Conservation (phyloP, 2,329 filamentous ascomycete species). For the Aspergillus viridinutans region DNA sequence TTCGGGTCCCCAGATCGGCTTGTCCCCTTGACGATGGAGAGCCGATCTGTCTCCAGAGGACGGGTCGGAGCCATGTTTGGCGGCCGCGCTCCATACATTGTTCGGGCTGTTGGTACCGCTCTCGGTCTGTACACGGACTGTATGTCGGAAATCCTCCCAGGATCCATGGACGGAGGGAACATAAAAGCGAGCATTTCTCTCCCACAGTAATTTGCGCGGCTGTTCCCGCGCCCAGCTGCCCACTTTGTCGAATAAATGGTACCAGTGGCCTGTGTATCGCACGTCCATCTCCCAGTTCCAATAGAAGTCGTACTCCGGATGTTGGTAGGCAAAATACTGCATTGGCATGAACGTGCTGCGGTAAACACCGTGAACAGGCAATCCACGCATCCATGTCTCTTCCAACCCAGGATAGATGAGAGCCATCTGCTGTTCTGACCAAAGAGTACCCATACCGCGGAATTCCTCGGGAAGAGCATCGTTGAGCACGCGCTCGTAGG, state of each 20-base stretch:
- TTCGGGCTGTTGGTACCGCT: conserved; percentile 62
- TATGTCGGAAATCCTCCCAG: conserved; percentile 76
- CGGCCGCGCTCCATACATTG: conserved; percentile 59
- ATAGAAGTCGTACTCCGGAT: conserved; percentile 74
- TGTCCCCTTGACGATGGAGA: conserved; percentile 45
- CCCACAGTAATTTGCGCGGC: conserved; percentile 76
- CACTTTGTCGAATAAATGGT: conserved; percentile 70
- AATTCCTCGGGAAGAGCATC: conserved; percentile 74
- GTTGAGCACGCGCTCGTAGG: conserved; percentile 69
- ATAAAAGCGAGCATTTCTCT: conserved; percentile 74
- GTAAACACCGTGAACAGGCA: conserved; percentile 88
- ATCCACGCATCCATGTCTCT: conserved; percentile 66
- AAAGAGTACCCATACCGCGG: conserved; percentile 79
- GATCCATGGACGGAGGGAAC: conserved; percentile 69
- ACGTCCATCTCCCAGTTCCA: conserved; percentile 90
- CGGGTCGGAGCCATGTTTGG: conserved; percentile 26
- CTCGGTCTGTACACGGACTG: conserved; percentile 71
- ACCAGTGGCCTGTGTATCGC: conserved; percentile 74
- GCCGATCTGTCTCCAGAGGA: conserved; percentile 21
- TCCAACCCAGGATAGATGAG: conserved; percentile 83
- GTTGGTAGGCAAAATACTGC: conserved; percentile 81
- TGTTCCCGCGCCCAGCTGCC: conserved; percentile 67
- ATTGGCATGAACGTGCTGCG: conserved; percentile 90
- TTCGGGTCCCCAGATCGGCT: conserved; percentile 78
- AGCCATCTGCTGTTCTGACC: conserved; percentile 92